Base-by-base conservation (phyloP, 2,329 filamentous ascomycete genomes). In the Hortaea sp. region DNA sequence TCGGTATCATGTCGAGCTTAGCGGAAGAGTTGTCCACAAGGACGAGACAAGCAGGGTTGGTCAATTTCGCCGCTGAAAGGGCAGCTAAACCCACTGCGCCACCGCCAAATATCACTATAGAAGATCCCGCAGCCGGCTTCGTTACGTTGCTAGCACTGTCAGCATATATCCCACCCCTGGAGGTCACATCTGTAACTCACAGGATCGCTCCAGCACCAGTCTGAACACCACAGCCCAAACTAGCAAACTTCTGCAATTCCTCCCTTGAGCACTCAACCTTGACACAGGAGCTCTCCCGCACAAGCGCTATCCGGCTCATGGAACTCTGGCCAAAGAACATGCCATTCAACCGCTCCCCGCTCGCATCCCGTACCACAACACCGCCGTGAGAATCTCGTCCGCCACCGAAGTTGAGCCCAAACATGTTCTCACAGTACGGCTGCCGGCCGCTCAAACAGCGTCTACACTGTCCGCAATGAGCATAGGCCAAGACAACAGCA, bases 321-420 rank as follows among this genome's bases (percentile, higher is more conserved):
- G 49, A 53, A 39, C 45, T 49, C 45, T 57, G 54, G 7, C 54
- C 53, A 37, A 57, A 57, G 45, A 57, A 57, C 40, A 49, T 42
- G 6, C 47, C 49, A 32, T 50, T 52, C 29, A 57, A 39, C 29
- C 29, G 29, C 32, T 47, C 39, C 5, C 49, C 51, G 27, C 39
- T 39, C 10, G 30, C 43, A 41, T 50, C 51, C 10, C n/a, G 44
- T n/a, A 53, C 50, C 20, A 46, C 44, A 9, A 40, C 34, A 3
- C 39, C 46, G 3, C 51, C 50, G 20, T 45, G 31, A 7, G 13
- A 37, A 6, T 7, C 38, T 20, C 41, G 32, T 13, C 45, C 12
- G 20, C 54, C 54, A 6, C 32, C 30, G 40, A 57, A 57, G 32
- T 55, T 55, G 13, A 55, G 27, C 27, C 34, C 20, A 6, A 38